These are phyloP conservation scores for Yamadazyma aaseri DNA, from an alignment of 1,139 yeast genomes.

Conservation along the genomic window DNA sequence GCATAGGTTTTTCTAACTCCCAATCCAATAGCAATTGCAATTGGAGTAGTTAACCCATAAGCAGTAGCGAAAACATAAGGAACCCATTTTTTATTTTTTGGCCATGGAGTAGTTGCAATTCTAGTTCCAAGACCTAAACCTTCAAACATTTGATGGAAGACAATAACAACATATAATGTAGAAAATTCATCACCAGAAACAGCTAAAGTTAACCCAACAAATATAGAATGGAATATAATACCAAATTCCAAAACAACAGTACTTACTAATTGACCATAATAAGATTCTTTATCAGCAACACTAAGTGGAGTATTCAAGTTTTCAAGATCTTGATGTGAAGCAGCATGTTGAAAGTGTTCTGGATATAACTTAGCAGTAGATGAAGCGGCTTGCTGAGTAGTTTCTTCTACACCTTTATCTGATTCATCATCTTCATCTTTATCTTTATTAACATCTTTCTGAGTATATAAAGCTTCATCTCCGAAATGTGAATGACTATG, in stretches of 20 bases:
- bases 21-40: conserved; percentile 81
- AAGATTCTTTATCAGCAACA: conserved; percentile 34
- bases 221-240: conserved; percentile 76
- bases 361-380: conserved; percentile 29
- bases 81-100: conserved; percentile 39
- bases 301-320: conserved; percentile 40
- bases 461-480: conserved; percentile 31
- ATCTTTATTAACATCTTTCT: conserved; percentile 21
- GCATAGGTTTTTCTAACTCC: conserved; percentile 72
- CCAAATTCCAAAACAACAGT: conserved; percentile 77
- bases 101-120: conserved; percentile 73
- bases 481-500: conserved; percentile 55
- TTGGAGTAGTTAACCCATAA: conserved; percentile 77
- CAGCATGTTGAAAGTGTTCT: conserved; percentile 48
- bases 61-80: conserved; percentile 62
- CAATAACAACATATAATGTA: conserved; percentile 73
- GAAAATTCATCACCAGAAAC: conserved; percentile 71
- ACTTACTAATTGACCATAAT: conserved; percentile 42
- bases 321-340: conserved; percentile 55
- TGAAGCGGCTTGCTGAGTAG: conserved; percentile 17
- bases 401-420: conserved; percentile 20
- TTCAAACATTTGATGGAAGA: conserved; percentile 91
- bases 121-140: conserved; percentile 91
- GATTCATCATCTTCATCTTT: conserved; percentile 16
- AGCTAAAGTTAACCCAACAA: conserved; percentile 74